Evolutionary conservation across 352 stramenopile species (phyloP).

Genomic region (Phytophthora sansomeana): DNA sequence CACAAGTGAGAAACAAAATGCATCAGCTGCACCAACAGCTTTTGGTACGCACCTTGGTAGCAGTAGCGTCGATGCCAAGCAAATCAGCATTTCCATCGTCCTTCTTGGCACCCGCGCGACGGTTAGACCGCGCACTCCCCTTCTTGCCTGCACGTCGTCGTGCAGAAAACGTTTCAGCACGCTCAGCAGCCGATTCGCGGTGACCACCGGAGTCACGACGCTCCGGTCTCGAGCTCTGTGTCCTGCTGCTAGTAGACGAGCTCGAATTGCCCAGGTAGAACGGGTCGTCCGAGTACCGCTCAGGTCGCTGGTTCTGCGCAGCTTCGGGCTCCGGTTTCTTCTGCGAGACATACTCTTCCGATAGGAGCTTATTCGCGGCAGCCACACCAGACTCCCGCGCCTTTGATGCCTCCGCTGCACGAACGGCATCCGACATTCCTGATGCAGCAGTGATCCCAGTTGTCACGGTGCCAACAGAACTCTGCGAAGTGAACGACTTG

Average conservation of each 20-base stretch:
- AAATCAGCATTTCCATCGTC: constrained; percentile 65
- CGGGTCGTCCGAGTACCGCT: constrained; percentile 83
- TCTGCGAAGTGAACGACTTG: constrained; percentile 79
- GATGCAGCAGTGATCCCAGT: constrained; percentile 65
- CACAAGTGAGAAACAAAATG: constrained; percentile 22
- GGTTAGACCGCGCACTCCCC: constrained; percentile 49
- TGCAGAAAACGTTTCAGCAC: constrained; percentile 74
- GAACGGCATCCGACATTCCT: constrained; percentile 73
- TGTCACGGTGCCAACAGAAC: constrained; percentile 68
- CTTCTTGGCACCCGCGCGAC: constrained; percentile 54
- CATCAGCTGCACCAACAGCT: constrained; percentile 1
- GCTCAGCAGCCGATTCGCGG: constrained; percentile 49
- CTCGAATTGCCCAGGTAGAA: constrained; percentile 72
- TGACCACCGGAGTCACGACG: constrained; percentile 32
- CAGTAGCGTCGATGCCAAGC: constrained; percentile 57
- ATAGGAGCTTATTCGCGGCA: constrained; percentile 81
- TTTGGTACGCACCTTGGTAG: constrained; percentile 38
- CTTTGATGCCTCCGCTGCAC: constrained; percentile 70
- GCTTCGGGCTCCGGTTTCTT: constrained; percentile 47
- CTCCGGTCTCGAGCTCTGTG: constrained; percentile 50
- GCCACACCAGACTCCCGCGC: constrained; percentile 70
- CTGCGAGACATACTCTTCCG: constrained; percentile 80
- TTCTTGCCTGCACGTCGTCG: constrained; percentile 79
- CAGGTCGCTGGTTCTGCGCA: constrained; percentile 43
- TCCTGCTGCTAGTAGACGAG: constrained; percentile 45